A percentile compares a stretch with the other conserved stretches of the same genome.
Conservation (phyloP, 208 protist genomes). For the Wallacemonas rigidus region DNA sequence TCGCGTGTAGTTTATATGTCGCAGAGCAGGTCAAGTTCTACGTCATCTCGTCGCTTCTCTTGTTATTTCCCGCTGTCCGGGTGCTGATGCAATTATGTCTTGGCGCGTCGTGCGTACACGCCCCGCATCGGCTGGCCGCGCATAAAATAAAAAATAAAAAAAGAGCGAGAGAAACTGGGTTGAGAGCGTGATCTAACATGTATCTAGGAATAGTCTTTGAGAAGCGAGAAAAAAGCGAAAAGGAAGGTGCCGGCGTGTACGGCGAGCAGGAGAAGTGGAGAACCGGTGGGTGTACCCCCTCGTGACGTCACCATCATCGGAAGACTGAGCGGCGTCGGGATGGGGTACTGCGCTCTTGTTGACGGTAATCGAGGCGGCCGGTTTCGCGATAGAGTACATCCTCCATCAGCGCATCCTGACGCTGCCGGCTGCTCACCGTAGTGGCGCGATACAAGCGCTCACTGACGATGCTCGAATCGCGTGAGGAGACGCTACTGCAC, state of each 20-base stretch:
- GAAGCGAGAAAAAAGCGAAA: slow-evolving; percentile 20
- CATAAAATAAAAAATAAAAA: slow-evolving; percentile 1
- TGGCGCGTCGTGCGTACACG: too few relatives aligned
- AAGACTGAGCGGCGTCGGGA: slow-evolving; percentile 53
- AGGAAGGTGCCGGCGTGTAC: background rate
- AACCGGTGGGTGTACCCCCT: background rate
- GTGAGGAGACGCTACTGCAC: slow-evolving; percentile 21
- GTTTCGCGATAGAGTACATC: background rate
- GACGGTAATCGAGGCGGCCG: background rate
- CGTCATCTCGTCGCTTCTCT: too few relatives aligned
- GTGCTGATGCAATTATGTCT: too few relatives aligned
- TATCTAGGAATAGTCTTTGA: background rate
- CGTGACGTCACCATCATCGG: slow-evolving; percentile 14
- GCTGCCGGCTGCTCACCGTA: slow-evolving; percentile 65
- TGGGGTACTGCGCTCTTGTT: slow-evolving; percentile 11
- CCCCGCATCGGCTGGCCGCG: too few relatives aligned
- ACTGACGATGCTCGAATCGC: slow-evolving; percentile 32
- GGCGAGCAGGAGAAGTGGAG: background rate
- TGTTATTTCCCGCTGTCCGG: too few relatives aligned
- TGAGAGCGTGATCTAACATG: background rate
- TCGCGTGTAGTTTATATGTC: too few relatives aligned
- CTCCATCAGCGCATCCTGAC: slow-evolving; percentile 24
- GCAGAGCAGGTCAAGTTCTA: too few relatives aligned
- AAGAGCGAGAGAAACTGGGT: slow-evolving; percentile 8
- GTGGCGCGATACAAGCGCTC: slow-evolving; percentile 72